Evolutionary conservation across 2,329 filamentous ascomycete species (phyloP).

Genomic region (Lasiodiplodia sp.): DNA sequence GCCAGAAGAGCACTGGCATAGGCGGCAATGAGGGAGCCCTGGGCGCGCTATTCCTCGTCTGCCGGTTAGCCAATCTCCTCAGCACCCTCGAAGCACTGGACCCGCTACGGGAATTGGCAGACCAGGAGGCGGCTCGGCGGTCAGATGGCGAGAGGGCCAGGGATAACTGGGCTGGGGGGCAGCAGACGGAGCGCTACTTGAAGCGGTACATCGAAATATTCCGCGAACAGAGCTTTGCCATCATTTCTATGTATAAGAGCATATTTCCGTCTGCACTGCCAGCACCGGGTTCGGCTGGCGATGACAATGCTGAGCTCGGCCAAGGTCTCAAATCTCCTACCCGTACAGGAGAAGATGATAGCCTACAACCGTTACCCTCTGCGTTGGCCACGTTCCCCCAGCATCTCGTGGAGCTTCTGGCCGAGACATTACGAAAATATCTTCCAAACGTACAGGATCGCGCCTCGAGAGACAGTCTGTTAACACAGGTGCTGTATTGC

Average conservation of each 20-base stretch:
- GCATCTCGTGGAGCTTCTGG: constrained; percentile 80
- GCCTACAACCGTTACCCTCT: constrained; percentile 68
- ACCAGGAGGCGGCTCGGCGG: constrained; percentile 74
- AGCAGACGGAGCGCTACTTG: constrained; percentile 91
- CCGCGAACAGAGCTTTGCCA: constrained; percentile 94
- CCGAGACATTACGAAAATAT: constrained; percentile 77
- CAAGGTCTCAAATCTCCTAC: constrained; percentile 13
- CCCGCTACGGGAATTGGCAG: constrained; percentile 85
- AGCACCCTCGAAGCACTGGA: constrained; percentile 82
- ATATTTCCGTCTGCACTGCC: constrained; percentile 74
- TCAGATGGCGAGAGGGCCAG: constrained; percentile 40
- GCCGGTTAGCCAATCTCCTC: constrained; percentile 79
- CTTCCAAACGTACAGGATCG: constrained; percentile 83
- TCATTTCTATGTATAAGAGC: constrained; percentile 91
- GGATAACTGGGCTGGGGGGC: constrained; percentile 70
- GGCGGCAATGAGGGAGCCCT: constrained; percentile 68
- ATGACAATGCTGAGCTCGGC: not conserved
- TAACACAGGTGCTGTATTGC: constrained; percentile 93
- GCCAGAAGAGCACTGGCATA: constrained; percentile 36
- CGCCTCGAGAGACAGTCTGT: constrained; percentile 80
- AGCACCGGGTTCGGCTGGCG: constrained; percentile 39
- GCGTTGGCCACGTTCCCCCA: constrained; percentile 84
- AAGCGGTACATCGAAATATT: constrained; percentile 98
- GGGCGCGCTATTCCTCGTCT: constrained; percentile 86
- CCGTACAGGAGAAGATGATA: constrained; percentile 39